Evolutionary conservation across 306 rosid species (phyloP).

Genomic region (Vigna hirtella): DNA sequence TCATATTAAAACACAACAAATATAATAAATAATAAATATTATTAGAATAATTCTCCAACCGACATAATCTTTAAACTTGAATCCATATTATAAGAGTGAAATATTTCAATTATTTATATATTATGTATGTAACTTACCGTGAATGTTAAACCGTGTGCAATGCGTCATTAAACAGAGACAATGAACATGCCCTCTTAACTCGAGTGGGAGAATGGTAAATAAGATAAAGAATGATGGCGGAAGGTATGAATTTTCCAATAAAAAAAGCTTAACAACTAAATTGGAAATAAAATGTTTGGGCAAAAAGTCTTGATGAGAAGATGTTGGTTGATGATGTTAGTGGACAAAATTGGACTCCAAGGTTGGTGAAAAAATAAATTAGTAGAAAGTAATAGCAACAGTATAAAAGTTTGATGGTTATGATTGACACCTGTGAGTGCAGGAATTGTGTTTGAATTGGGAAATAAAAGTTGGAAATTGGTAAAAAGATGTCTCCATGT

Average conservation of each 20-base stretch:
- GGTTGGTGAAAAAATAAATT: neutral
- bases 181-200: neutral
- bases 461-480: neutral
- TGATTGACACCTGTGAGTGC: neutral
- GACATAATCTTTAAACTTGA: no score
- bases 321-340: neutral
- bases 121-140: no score
- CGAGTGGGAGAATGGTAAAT: no score
- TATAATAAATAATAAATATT: no score
- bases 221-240: neutral
- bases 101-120: no score
- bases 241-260: neutral
- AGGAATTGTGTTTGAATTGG: neutral
- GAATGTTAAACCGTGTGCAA: no score
- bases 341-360: neutral
- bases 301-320: constrained; percentile 13
- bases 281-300: neutral
- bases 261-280: neutral
- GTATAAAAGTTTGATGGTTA: neutral
- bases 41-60: no score
- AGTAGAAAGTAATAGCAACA: neutral
- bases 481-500: constrained; percentile 13
- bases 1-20: no score
- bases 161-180: no score
- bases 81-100: no score